A percentile compares a stretch with the other conserved stretches of the same genome.
Conservation (phyloP, 2,329 filamentous ascomycete species). For the Diaporthe helianthi region DNA sequence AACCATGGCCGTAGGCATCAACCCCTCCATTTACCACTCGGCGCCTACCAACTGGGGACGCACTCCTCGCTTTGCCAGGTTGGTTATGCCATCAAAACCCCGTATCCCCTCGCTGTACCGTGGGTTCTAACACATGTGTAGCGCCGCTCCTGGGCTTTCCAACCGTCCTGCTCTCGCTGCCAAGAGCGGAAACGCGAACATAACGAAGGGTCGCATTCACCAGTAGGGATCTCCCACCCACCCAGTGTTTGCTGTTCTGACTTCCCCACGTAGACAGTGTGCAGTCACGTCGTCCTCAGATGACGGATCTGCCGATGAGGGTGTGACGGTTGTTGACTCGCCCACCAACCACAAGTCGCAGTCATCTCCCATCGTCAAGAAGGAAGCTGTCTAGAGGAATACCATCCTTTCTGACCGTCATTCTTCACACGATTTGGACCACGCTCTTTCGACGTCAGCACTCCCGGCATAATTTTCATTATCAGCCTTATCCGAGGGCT, state of each 20-base stretch:
- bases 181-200: slow-evolving; percentile 34
- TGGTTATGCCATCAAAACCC: slow-evolving; percentile 11
- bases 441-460: slow-evolving; percentile 33
- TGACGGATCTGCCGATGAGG: slow-evolving; percentile 57
- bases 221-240: slow-evolving; percentile 34
- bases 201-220: slow-evolving; percentile 29
- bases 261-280: slow-evolving; percentile 45
- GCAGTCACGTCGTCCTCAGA: slow-evolving; percentile 53
- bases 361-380: slow-evolving; percentile 58
- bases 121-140: slow-evolving; percentile 27
- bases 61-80: slow-evolving; percentile 40
- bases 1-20: slow-evolving; percentile 65
- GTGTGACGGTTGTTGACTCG: slow-evolving; percentile 61
- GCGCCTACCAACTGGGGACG: slow-evolving; percentile 48
- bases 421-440: slow-evolving; percentile 35
- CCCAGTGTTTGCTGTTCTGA: slow-evolving; percentile 39
- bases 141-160: slow-evolving; percentile 32
- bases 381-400: slow-evolving; percentile 47
- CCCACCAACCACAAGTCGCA: slow-evolving; percentile 53
- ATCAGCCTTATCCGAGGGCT: slow-evolving; percentile 34
- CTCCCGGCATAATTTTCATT: slow-evolving; percentile 34
- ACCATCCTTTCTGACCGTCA: slow-evolving; percentile 38
- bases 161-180: slow-evolving; percentile 33
- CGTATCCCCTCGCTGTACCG: slow-evolving; percentile 21
- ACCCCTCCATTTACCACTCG: slow-evolving; percentile 53